Evolutionary conservation across 768 basidiomycete genomes (phyloP), one percentile per base, ranked within the genome.

Genomic region (Roridomyces roridus): DNA sequence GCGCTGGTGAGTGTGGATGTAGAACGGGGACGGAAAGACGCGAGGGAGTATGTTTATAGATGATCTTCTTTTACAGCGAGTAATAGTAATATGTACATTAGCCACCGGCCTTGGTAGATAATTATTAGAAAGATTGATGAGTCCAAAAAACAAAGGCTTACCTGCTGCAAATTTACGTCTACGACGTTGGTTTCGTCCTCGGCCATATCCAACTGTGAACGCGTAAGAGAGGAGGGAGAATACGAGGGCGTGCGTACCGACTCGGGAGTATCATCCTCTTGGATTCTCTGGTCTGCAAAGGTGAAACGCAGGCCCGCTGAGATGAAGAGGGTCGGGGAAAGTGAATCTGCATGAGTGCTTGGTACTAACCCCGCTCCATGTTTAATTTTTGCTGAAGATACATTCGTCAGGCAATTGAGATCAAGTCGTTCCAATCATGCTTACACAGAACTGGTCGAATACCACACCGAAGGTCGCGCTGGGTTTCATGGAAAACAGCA

Each of bases 1-100:
- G 73, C 96, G 0, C 78, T 99, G 7, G 65, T 74, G 58, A 77
- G 78, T 31, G 91, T 96, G 4, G 79, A 95, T 67, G 79, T 92
- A 2, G 85, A 86, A 41, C 68, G 68, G 41, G 96, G 96, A 4
- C 68, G 81, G 60, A 73, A 68, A 59, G 82, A 83, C 58, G 82
- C 81, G 1, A 69, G 74, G 51, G 74, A 73, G 35, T 83, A 83
- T 65, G 59, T 56, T 11, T 72, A 72, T 37, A 48, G 26, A 23
- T 34, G 10, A 44, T 28, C 18, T n/a, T 29, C 12, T 28, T 15
- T 15, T 17, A 18, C 29, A 20, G 39, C 21, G 39, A 40, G 15
- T 3, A 17, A 5, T 40, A n/a, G 15, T 34, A 34, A n/a, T 23
- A 31, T 26, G 24, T 39, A 28, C 28, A 54, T 37, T 44, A 12